phyloP scores from a whole-genome alignment of 1,139 yeast genomes.

The Eremothecium sinecaudum region DNA sequence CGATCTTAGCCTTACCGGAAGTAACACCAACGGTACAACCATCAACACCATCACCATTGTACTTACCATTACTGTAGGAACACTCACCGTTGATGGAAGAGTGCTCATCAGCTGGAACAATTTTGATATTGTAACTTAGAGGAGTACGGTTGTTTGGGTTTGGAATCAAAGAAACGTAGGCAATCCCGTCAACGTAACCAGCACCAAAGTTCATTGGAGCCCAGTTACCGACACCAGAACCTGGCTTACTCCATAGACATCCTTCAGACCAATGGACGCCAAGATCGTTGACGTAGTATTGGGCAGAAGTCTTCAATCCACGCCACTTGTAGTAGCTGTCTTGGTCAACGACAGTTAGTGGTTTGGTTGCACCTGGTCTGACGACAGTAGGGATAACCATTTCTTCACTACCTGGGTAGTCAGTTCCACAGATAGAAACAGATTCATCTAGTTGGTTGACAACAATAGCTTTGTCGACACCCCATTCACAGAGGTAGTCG shows the following conservation, averaged over 20 bases:
- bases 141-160: slow-evolving; percentile 77
- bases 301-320: slow-evolving; percentile 81
- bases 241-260: slow-evolving; percentile 81
- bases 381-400: slow-evolving; percentile 91
- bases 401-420: slow-evolving; percentile 98
- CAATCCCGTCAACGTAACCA: slow-evolving; percentile 66
- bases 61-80: slow-evolving; percentile 66
- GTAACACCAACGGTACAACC: slow-evolving; percentile 95
- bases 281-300: slow-evolving; percentile 93
- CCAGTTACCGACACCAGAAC: slow-evolving; percentile 91
- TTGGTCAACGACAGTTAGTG: slow-evolving; percentile 72
- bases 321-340: slow-evolving; percentile 70
- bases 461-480: slow-evolving; percentile 57
- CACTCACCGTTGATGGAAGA: slow-evolving; percentile 66
- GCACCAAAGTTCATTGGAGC: slow-evolving; percentile 95
- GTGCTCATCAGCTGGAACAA: slow-evolving; percentile 51
- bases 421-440: slow-evolving; percentile 92
- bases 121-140: slow-evolving; percentile 80
- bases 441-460: slow-evolving; percentile 51
- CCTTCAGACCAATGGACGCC: slow-evolving; percentile 86
- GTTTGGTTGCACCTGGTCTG: slow-evolving; percentile 52
- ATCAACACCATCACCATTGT: slow-evolving; percentile 51
- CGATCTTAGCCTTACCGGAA: slow-evolving; percentile 56
- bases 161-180: slow-evolving; percentile 88
- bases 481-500: slow-evolving; percentile 77